phyloP scores from a whole-genome alignment of 2,329 filamentous ascomycete genomes.

The Colletotrichum sp. region DNA sequence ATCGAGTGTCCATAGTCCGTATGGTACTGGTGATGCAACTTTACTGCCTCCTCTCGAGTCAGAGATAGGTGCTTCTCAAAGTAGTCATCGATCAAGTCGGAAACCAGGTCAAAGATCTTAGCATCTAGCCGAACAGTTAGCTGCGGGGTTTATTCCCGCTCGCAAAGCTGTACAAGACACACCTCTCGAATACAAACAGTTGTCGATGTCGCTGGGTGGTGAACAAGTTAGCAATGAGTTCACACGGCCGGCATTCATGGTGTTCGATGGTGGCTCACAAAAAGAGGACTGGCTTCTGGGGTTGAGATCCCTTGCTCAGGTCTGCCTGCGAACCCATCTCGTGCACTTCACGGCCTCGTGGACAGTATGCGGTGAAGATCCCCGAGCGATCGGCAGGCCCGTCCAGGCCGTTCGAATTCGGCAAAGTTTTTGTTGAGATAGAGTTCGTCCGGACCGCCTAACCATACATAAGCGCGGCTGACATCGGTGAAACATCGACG shows the following conservation, averaged over 20 bases:
- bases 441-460: background rate
- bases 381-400: background rate
- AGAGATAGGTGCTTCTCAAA: constrained; percentile 74
- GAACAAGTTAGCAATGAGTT: background rate
- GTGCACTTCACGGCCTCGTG: background rate
- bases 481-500: background rate
- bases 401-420: background rate
- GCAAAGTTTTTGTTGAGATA: background rate
- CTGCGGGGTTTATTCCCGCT: background rate
- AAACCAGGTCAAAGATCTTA: constrained; percentile 89
- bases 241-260: background rate
- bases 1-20: constrained; percentile 96
- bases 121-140: constrained; percentile 51
- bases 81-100: constrained; percentile 73
- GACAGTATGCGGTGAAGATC: background rate
- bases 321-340: background rate
- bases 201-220: background rate
- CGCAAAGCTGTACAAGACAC: background rate
- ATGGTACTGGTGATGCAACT: constrained; percentile 91
- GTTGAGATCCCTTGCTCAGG: background rate
- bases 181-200: background rate
- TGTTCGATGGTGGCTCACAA: background rate
- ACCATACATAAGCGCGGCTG: background rate
- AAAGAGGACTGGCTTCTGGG: background rate
- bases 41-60: constrained; percentile 74